These are phyloP conservation scores for Geotrichum fermentans DNA, from an alignment of 1,139 yeast species.

Conservation along the genomic window DNA sequence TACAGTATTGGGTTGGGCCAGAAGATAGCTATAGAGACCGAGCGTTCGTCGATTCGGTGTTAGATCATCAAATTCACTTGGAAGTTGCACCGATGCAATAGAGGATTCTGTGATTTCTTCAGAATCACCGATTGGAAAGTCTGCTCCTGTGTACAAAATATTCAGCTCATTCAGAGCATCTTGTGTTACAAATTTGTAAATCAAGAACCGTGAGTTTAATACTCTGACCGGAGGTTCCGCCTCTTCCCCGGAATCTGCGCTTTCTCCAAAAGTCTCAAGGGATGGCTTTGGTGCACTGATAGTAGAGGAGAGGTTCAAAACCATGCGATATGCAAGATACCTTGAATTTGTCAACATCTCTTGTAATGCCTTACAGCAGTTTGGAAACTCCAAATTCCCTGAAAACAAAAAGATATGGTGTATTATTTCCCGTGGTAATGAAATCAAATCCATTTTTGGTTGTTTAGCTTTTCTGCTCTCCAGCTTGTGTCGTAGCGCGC, in stretches of 20 bases:
- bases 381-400: constrained; percentile 14
- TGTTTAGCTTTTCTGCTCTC: not conserved
- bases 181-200: constrained; percentile 12
- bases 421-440: constrained; percentile 11
- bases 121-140: constrained; percentile 12
- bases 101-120: not conserved
- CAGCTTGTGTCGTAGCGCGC: not conserved
- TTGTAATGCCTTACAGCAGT: constrained; percentile 6
- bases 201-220: constrained; percentile 9
- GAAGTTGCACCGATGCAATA: constrained; percentile 14
- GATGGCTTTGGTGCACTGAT: not conserved
- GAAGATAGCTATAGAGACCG: constrained; percentile 7
- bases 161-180: constrained; percentile 10
- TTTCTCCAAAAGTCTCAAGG: not conserved
- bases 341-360: constrained; percentile 2
- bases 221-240: constrained; percentile 6
- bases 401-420: constrained; percentile 15
- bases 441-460: not conserved
- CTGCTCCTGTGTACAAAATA: constrained; percentile 6
- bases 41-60: constrained; percentile 1
- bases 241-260: not conserved
- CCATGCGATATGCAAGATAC: constrained; percentile 10
- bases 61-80: constrained; percentile 6
- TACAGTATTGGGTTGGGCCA: constrained; percentile 9
- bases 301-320: constrained; percentile 5